phyloP scores from a whole-genome alignment of 2,329 filamentous ascomycete genomes.

The Ophiocordyceps robertsii region DNA sequence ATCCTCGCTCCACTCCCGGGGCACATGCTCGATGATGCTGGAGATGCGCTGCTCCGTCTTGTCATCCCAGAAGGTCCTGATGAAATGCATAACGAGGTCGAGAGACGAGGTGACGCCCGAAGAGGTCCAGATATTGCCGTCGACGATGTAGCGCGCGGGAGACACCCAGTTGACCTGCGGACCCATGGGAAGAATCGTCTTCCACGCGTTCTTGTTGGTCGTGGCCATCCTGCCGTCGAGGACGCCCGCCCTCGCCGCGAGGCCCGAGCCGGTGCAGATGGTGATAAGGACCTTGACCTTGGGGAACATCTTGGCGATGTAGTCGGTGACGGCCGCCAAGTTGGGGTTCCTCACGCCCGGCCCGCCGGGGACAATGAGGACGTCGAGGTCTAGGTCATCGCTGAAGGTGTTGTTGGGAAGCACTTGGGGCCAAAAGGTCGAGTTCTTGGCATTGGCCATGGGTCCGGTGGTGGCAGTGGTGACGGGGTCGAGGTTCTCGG shows the following conservation, averaged over 20 bases:
- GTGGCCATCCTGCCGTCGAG: slow-evolving; percentile 44
- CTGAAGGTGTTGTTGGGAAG: slow-evolving; percentile 24
- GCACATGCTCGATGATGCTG: neutral
- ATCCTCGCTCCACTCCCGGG: neutral
- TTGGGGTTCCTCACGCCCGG: slow-evolving; percentile 14
- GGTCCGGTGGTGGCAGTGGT: slow-evolving; percentile 6
- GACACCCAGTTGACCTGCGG: slow-evolving; percentile 38
- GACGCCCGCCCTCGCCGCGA: slow-evolving; percentile 40
- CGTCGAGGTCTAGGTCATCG: slow-evolving; percentile 19
- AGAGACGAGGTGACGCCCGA: slow-evolving; percentile 31
- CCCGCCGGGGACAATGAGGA: slow-evolving; percentile 26
- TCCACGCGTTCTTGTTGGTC: slow-evolving; percentile 43
- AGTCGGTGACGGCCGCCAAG: slow-evolving; percentile 19
- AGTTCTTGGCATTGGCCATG: neutral
- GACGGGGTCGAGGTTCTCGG: slow-evolving; percentile 14
- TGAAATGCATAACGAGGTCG: neutral
- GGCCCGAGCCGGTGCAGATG: slow-evolving; percentile 45
- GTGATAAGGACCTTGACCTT: slow-evolving; percentile 40
- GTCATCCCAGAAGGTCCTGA: neutral
- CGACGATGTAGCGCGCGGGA: slow-evolving; percentile 44
- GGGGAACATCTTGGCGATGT: slow-evolving; percentile 25
- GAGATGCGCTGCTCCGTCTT: neutral
- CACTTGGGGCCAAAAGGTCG: slow-evolving; percentile 15
- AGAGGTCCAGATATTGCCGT: slow-evolving; percentile 48
- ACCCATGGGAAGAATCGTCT: slow-evolving; percentile 23